A percentile compares a stretch with the other conserved stretches of the same genome.
Conservation (phyloP, 345 rosid species). For the Melaleuca alternifolia region DNA sequence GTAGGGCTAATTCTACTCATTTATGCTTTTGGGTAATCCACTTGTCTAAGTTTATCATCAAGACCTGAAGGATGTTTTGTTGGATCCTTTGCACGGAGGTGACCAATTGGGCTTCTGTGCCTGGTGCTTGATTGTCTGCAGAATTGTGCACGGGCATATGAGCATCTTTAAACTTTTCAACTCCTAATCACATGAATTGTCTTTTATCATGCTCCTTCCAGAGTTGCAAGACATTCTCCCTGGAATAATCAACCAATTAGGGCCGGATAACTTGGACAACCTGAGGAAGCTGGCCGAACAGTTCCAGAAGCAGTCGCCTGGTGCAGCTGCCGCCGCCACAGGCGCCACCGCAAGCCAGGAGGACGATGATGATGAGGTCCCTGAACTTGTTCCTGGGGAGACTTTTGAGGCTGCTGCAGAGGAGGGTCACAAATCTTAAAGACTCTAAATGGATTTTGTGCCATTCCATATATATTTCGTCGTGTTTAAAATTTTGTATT, state of each 20-base stretch:
- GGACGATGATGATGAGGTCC: constrained; percentile 80
- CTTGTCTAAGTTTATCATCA: not conserved
- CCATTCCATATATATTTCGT: constrained; percentile 4
- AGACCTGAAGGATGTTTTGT: not conserved
- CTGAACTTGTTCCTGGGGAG: constrained; percentile 77
- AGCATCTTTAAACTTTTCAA: not conserved
- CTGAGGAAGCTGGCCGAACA: constrained; percentile 94
- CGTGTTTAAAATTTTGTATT: not conserved
- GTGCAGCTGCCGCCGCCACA: constrained; percentile 18
- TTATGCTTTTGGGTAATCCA: not conserved
- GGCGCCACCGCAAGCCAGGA: constrained; percentile 37
- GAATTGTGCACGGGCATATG: not conserved
- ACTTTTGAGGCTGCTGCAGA: constrained; percentile 91
- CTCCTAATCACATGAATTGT: not conserved
- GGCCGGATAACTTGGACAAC: constrained; percentile 89
- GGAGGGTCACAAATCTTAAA: constrained; percentile 26
- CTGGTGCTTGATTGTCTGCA: not conserved
- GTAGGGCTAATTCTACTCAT: not conserved
- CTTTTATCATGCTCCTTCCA: constrained; percentile 8
- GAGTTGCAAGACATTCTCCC: constrained; percentile 96
- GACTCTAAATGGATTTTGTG: not conserved
- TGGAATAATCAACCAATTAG: constrained; percentile 76
- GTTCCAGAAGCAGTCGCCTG: constrained; percentile 67
- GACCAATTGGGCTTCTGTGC: not conserved
- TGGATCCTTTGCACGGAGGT: not conserved